Percentiles rank a stretch among this genome's conserved stretches.
Conservation (phyloP, 164 flowering plant species). For the Magnolia sinica region DNA sequence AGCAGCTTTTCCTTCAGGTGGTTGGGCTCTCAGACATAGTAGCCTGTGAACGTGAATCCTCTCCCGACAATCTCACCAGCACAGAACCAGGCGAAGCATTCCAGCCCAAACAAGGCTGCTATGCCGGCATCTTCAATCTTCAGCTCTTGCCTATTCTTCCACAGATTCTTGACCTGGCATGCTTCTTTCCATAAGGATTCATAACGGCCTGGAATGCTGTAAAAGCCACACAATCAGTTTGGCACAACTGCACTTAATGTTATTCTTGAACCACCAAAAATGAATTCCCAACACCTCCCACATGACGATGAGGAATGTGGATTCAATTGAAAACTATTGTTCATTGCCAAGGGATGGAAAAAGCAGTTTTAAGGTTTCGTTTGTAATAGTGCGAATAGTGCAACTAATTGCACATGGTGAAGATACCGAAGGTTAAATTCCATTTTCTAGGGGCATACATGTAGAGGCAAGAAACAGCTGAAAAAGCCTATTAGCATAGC, state of each 20-base stretch:
- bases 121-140: slow-evolving; percentile 22
- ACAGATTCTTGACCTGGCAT: slow-evolving; percentile 16
- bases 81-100: slow-evolving; percentile 20
- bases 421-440: neutral
- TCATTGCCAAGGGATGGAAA: neutral
- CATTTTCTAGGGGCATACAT: neutral
- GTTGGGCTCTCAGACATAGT: slow-evolving; percentile 10
- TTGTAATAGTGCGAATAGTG: too few relatives aligned
- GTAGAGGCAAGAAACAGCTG: neutral
- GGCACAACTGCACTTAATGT: neutral
- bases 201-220: slow-evolving; percentile 20
- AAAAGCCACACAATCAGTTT: neutral
- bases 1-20: neutral
- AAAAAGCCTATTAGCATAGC: neutral
- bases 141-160: slow-evolving; percentile 21
- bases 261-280: neutral
- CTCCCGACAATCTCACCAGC: slow-evolving; percentile 24
- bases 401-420: neutral
- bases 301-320: neutral
- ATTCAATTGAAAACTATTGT: neutral
- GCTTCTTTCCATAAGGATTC: slow-evolving; percentile 19
- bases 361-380: neutral
- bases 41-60: slow-evolving; percentile 25
- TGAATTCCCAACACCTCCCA: neutral
- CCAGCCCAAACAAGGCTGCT: slow-evolving; percentile 21